Evolutionary conservation across 192 early-diverging fungal species (phyloP).

Genomic region (Coemansia sp.): DNA sequence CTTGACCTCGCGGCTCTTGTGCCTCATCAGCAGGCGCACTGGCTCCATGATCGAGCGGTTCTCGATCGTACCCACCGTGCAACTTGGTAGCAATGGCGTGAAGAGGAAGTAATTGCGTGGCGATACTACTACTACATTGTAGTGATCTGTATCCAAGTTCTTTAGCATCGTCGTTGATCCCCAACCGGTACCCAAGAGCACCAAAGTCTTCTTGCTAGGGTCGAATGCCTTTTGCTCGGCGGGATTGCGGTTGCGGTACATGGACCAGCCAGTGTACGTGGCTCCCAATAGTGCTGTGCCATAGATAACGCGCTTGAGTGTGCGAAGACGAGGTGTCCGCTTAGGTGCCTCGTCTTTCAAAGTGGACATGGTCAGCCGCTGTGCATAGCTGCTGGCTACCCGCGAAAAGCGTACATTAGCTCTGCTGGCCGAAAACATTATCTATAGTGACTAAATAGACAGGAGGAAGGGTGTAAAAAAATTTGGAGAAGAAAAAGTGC

Average conservation of each 20-base stretch:
- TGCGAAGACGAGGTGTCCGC: constrained; percentile 43
- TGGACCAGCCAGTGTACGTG: constrained; percentile 47
- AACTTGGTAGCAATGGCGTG: constrained; percentile 70
- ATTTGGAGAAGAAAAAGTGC: background rate
- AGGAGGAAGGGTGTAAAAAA: background rate
- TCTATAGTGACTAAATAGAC: background rate
- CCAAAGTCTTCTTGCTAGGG: constrained; percentile 46
- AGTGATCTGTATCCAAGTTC: constrained; percentile 75
- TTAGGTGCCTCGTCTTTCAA: constrained; percentile 15
- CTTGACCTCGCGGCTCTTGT: constrained; percentile 82
- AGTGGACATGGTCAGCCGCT: constrained; percentile 50
- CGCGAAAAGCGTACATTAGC: constrained; percentile 18
- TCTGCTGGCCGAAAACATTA: constrained; percentile 32
- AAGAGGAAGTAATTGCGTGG: constrained; percentile 91
- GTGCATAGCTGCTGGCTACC: constrained; percentile 22
- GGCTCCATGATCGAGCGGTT: constrained; percentile 86
- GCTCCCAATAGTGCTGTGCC: constrained; percentile 25
- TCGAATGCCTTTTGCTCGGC: constrained; percentile 46
- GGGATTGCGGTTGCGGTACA: constrained; percentile 56
- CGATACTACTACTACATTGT: constrained; percentile 76
- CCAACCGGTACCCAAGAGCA: constrained; percentile 52
- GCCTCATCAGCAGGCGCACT: constrained; percentile 82
- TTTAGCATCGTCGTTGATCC: constrained; percentile 64
- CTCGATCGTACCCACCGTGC: constrained; percentile 89
- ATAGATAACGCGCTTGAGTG: constrained; percentile 36